Evolutionary conservation across 345 rosid genomes (phyloP), one percentile per base, ranked within the genome.

Genomic region (Eutrema japonicum): DNA sequence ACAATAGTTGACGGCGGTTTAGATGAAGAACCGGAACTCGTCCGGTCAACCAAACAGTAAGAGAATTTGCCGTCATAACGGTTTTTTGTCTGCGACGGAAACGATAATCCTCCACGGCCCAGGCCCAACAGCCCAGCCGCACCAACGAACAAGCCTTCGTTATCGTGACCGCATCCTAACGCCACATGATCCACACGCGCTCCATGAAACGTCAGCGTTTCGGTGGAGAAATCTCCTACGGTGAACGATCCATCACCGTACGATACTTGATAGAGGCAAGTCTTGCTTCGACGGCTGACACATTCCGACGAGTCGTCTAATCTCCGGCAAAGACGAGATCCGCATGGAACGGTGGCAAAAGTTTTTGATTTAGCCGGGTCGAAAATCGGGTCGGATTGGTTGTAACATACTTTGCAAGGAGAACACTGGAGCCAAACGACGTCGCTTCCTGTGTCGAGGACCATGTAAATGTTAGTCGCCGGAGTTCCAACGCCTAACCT

Each of bases 211-310:
- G 93, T 78, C 68, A 95, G 74, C 59, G 96, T 95, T 69, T 92
- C 99, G 3, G 89, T 89, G 29, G 90, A 83, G 78, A 89, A 86
- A 18, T 91, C 93, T 10, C 99, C 99, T 4, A 49, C 47, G 7
- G 96, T 94, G 80, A 89, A 85, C 11, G 99, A 94, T 3, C 96
- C 96, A 68, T 94, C 99, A 13, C 97, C 97, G 80, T 94, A 92
- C 11, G 95, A 79, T 9, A 91, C 96, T 78, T 88, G 88, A 61
- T 92, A 95, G 42, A 88, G 86, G 64, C 99, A 95, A 8, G 72
- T 78, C 66, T 78, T 82, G 45, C 71, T 77, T 40, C 71, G 71
- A 3, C 59, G 54, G 36, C 65, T 83, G 8, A 59, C 67, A 58
- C 88, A 89, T 55, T 83, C 91, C 26, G 77, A 52, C 41, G 77